Base-by-base conservation (phyloP, 306 rosid species). In the Heteromeles arbutifolia region DNA sequence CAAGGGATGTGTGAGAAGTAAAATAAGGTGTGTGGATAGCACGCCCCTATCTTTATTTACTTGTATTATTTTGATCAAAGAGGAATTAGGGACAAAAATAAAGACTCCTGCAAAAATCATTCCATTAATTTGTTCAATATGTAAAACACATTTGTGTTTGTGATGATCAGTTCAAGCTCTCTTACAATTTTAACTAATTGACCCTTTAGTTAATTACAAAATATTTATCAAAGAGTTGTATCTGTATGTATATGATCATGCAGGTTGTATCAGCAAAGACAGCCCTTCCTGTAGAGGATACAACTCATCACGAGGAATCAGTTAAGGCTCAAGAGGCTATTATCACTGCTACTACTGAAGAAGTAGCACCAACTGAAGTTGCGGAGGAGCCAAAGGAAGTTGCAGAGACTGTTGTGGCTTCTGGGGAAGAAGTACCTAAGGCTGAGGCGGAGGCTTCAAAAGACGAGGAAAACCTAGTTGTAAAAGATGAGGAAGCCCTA, bases 211-310 rank as follows among this genome's bases (percentile, higher is more conserved):
- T 57, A 22, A 22, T 9, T 69, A 6, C 28, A 12, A 61, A 26
- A 11, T 26, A 26, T 48, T 25, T 14, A 13, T 28, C 28, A 25
- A 13, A 14, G 65, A 61, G 19, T 61, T 6, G 18, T 26, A 7
- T 17, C 7, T 7, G 5, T 64, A 6, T n/a, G 19, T 73, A 65
- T 26, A 45, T 67, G 18, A 8, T 45, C 28, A 18, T 57, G 80
- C 65, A 90, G 98, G 89, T 90, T 85, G 90, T 75, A 79, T 66
- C 88, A 69, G 90, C 88, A 81, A 76, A 79, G 72, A 72, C 82
- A 65, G 90, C 91, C 45, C 84, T 88, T 72, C 79, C 81, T 3
- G 87, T 83, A 44, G 87, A 84, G 50, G 81, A 81, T 43, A 71
- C 59, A 22, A 65, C 34, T 31, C 77, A 61, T 25, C 69, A 74